Percentiles rank a stretch among this genome's conserved stretches.
Evolutionary conservation across 192 early-diverging fungal species (phyloP).

Genomic region (Gigaspora rosea): DNA sequence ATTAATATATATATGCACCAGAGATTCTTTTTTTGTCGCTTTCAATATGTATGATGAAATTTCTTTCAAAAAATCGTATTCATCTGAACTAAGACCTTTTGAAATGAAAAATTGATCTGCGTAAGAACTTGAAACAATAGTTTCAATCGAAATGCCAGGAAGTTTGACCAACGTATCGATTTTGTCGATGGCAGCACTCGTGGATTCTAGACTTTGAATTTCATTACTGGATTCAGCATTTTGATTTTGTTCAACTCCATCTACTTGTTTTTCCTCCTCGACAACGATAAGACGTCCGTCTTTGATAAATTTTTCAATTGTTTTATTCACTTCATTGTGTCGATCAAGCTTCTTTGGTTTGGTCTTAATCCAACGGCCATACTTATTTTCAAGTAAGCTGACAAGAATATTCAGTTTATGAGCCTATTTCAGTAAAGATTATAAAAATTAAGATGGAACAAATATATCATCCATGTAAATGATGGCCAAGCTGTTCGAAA

Average conservation of each 20-base stretch:
- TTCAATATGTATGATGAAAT: not conserved
- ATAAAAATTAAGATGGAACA: not conserved
- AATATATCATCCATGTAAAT: not conserved
- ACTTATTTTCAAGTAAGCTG: not conserved
- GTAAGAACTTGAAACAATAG: not conserved
- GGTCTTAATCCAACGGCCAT: slow-evolving; percentile 18
- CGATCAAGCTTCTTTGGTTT: slow-evolving; percentile 19
- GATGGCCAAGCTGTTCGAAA: not conserved
- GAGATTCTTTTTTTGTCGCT: not conserved
- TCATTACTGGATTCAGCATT: not conserved
- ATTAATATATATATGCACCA: not conserved
- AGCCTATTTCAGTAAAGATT: not conserved
- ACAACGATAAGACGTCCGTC: slow-evolving; percentile 1
- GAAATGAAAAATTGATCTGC: not conserved
- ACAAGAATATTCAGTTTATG: not conserved
- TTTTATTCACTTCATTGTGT: not conserved
- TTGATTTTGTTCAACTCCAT: not conserved
- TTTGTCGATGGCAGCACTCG: not conserved
- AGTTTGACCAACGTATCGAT: not conserved
- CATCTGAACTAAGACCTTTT: not conserved
- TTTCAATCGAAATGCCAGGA: not conserved
- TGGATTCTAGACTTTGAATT: not conserved
- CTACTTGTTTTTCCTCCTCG: not conserved
- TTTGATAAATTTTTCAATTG: not conserved
- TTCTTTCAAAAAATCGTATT: not conserved